These are phyloP conservation scores for Dactylellina drechsleri DNA, from an alignment of 2,329 filamentous ascomycete species.

Conservation along the genomic window DNA sequence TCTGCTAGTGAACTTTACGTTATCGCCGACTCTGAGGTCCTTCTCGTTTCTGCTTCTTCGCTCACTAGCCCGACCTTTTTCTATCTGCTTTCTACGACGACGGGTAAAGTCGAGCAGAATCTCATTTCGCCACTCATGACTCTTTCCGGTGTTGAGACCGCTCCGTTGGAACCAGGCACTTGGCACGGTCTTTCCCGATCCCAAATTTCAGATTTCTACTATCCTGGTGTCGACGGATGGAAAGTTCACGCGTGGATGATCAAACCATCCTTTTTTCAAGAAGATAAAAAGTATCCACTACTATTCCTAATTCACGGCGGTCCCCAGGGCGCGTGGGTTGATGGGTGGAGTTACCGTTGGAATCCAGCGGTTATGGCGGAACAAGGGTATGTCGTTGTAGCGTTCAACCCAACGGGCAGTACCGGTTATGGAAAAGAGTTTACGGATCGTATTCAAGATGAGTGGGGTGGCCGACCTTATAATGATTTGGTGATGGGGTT, in stretches of 20 bases:
- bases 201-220: conserved; percentile 77
- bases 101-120: conserved; percentile 65
- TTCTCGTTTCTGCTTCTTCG: conserved; percentile 76
- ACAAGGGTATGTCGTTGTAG: conserved; percentile 84
- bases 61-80: conserved; percentile 78
- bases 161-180: conserved; percentile 26
- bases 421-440: conserved; percentile 84
- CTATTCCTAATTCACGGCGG: conserved; percentile 85
- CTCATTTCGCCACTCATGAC: conserved; percentile 35
- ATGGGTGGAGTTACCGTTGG: conserved; percentile 84
- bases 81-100: conserved; percentile 63
- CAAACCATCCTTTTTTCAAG: conserved; percentile 74
- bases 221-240: conserved; percentile 71
- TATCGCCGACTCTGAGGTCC: conserved; percentile 61
- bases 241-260: conserved; percentile 77
- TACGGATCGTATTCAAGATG: conserved; percentile 77
- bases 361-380: conserved; percentile 87
- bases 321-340: conserved; percentile 78
- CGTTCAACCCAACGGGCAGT: conserved; percentile 83
- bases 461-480: conserved; percentile 87
- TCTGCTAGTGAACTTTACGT: conserved; percentile 37
- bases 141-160: conserved; percentile 6
- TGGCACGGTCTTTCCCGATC: conserved; percentile 67
- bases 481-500: conserved; percentile 81
- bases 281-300: conserved; percentile 78